Conservation (phyloP, 331 rosid species). For the Rosa hybrid region DNA sequence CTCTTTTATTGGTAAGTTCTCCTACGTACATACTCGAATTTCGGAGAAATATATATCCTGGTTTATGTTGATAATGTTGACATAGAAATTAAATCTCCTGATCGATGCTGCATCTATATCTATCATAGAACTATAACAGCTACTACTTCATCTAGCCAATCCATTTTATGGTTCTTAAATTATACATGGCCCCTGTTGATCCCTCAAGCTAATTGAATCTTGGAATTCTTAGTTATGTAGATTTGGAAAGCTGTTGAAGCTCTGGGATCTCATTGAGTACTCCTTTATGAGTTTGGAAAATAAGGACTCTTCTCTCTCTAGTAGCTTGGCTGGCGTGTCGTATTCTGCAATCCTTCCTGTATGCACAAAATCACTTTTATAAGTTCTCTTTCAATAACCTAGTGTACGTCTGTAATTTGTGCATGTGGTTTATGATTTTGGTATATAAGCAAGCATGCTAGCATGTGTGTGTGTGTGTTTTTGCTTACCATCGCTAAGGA, state of each 20-base stretch:
- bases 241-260: slow-evolving; percentile 61
- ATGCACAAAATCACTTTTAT: slow-evolving; percentile 16
- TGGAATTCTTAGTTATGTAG: slow-evolving; percentile 24
- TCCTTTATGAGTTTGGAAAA: slow-evolving; percentile 83
- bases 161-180: neutral
- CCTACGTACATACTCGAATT: neutral
- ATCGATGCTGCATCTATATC: neutral
- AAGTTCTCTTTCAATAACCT: neutral
- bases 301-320: slow-evolving; percentile 82
- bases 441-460: neutral
- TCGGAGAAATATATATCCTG: neutral
- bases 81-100: neutral
- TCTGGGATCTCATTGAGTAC: slow-evolving; percentile 75
- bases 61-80: neutral
- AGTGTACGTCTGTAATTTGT: neutral
- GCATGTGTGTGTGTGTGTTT: neutral
- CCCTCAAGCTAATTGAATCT: neutral
- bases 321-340: slow-evolving; percentile 77
- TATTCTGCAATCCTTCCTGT: slow-evolving; percentile 85
- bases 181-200: neutral
- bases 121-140: neutral
- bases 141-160: neutral
- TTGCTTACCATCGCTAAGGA: slow-evolving; percentile 79
- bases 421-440: neutral
- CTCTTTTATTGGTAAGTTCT: neutral